Percentiles rank a stretch among this genome's conserved stretches.
These are phyloP conservation scores for Coffea eugenioides DNA, from an alignment of 257 asterid genomes.

Conservation along the genomic window DNA sequence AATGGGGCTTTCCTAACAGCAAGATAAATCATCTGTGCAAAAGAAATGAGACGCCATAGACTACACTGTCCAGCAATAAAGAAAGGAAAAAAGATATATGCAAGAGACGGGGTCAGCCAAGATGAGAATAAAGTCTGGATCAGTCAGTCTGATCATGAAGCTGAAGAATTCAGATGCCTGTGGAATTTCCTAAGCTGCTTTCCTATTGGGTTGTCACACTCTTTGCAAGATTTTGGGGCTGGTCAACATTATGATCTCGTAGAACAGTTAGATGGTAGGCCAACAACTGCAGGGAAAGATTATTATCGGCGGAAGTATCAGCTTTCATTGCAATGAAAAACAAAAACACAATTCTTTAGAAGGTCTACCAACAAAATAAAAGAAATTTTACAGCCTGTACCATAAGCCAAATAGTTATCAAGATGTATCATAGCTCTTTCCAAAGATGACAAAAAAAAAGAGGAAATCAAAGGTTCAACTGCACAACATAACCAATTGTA, in stretches of 20 bases:
- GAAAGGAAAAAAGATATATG: background rate
- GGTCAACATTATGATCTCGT: conserved; percentile 91
- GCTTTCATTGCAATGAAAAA: background rate
- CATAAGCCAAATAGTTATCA: no score
- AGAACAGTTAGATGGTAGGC: conserved; percentile 94
- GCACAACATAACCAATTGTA: background rate
- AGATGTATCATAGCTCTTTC: no score
- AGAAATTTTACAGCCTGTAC: no score
- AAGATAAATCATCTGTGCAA: background rate
- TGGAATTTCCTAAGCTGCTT: background rate
- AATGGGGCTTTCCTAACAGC: background rate
- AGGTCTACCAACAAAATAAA: background rate
- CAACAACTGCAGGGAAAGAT: conserved; percentile 54
- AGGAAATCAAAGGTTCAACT: background rate
- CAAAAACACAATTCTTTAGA: background rate
- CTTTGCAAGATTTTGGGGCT: conserved; percentile 98
- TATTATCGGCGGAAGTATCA: background rate
- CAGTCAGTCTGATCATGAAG: no score
- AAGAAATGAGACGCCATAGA: background rate
- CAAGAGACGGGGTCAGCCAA: conserved; percentile 1
- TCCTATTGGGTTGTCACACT: conserved; percentile 90
- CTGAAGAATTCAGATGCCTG: background rate
- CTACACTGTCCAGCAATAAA: background rate
- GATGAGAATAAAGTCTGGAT: background rate
- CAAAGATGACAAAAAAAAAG: no score